Evolutionary conservation across 352 stramenopile species (phyloP), one percentile per base, ranked within the genome.

Genomic region (Stramenopiles sp.): DNA sequence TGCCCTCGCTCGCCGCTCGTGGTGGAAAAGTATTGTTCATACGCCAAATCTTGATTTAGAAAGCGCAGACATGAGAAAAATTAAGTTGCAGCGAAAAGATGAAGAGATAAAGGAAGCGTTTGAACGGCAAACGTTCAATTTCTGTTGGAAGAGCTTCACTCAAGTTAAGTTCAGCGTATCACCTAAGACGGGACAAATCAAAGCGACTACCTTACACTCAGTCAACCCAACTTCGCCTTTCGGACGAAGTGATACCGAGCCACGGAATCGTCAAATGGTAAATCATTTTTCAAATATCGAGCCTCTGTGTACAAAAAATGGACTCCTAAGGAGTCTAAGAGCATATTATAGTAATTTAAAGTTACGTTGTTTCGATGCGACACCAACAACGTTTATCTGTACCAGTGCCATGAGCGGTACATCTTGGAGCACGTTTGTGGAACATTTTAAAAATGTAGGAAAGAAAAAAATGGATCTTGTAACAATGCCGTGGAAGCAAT

Each of bases 241-340:
- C 14, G 71, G 71, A 31, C 30, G 30, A 33, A 78, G 31, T 33
- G 31, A 33, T 33, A 33, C 4, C 8, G 14, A 31, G 4, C 71
- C 71, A 78, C 71, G 14, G 1, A 33, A 78, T 4, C 4, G 71
- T 4, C 71, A 78, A 33, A 14, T 78, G 8, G 71, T 78, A 4
- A 78, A 78, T 33, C 71, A 78, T 14, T 78, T 78, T 33, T 4
- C 71, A 31, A 78, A 78, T 33, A 78, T 78, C 4, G 71, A 78
- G 22, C 30, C 71, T 4, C 71, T 78, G 4, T 33, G 30, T 33
- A 78, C 71, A 31, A 78, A 78, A 78, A 78, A 78, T 33, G 71
- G 71, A 33, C 71, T 78, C 4, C 31, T 78, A 33, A 31, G 4
- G 1, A 78, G 71, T 33, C 71, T 78, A 14, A 31, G 14, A 78